Evolutionary conservation across 75 land plant species (phyloP).

Genomic region (Adiantum capillusveneris): DNA sequence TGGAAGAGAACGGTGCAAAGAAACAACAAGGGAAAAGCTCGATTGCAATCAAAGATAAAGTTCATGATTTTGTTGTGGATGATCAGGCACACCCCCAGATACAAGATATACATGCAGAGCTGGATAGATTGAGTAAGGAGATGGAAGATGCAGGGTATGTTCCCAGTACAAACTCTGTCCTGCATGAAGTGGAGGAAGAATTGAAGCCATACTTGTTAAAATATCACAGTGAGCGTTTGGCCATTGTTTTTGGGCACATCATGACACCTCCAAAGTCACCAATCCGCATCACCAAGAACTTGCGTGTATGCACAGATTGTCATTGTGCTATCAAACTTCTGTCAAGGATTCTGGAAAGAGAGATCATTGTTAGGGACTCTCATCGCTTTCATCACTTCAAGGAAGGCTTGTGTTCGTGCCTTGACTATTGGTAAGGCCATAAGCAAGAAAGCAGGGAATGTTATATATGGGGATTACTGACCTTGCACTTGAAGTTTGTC

Average conservation of each 20-base stretch:
- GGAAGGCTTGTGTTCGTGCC: slow-evolving; percentile 34
- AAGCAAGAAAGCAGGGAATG: no score
- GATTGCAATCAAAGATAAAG: slow-evolving; percentile 18
- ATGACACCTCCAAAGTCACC: slow-evolving; percentile 16
- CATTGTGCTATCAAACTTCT: slow-evolving; percentile 33
- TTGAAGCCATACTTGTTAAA: slow-evolving; percentile 11
- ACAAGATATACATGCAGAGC: slow-evolving; percentile 15
- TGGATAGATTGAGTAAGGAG: slow-evolving; percentile 20
- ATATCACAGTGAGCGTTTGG: slow-evolving; percentile 34
- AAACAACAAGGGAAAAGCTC: slow-evolving; percentile 23
- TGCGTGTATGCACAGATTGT: slow-evolving; percentile 32
- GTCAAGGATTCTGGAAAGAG: slow-evolving; percentile 17
- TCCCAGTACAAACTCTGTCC: slow-evolving; percentile 19
- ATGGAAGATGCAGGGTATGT: slow-evolving; percentile 26
- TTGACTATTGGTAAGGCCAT: slow-evolving; percentile 19
- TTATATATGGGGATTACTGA: no score
- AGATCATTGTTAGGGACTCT: slow-evolving; percentile 30
- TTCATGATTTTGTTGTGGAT: slow-evolving; percentile 34
- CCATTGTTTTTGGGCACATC: slow-evolving; percentile 30
- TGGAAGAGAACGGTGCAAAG: slow-evolving; percentile 27
- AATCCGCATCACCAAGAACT: slow-evolving; percentile 26
- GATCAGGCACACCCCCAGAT: slow-evolving; percentile 28
- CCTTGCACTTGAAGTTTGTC: no score
- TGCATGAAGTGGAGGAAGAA: slow-evolving; percentile 34
- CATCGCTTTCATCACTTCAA: slow-evolving; percentile 28